Evolutionary conservation across 2,329 filamentous ascomycete genomes (phyloP).

Genomic region (Graphilbum fragrans): DNA sequence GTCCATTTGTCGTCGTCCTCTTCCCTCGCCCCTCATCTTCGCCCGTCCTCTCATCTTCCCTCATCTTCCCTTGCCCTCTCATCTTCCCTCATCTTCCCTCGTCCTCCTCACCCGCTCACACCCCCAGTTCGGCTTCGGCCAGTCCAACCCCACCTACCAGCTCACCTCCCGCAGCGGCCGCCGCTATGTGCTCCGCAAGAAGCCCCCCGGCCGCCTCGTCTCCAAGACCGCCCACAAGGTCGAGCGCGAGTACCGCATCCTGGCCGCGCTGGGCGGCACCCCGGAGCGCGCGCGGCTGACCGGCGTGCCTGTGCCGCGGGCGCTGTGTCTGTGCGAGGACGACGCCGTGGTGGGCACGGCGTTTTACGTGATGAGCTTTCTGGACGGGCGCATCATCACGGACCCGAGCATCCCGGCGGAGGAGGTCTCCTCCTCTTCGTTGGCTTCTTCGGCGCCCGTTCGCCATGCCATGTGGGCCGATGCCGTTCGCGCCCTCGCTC

Average conservation of each 20-base stretch:
- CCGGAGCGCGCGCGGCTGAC: conserved; percentile 27
- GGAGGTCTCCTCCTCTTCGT: conserved; percentile 1
- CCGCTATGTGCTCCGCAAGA: conserved; percentile 89
- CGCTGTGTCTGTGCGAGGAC: conserved; percentile 81
- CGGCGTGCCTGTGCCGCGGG: conserved; percentile 74
- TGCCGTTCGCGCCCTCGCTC: conserved; percentile 71
- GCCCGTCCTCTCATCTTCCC: background rate
- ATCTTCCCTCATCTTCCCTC: background rate
- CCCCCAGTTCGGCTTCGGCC: conserved; percentile 81
- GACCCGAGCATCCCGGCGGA: conserved; percentile 72
- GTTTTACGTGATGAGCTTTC: conserved; percentile 96
- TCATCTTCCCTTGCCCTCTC: background rate
- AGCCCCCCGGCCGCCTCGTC: conserved; percentile 86
- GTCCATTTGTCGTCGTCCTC: conserved; percentile 8
- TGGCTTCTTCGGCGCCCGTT: background rate
- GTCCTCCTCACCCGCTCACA: conserved; percentile 1
- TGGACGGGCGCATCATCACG: conserved; percentile 87
- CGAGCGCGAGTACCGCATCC: conserved; percentile 87
- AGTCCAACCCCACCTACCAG: conserved; percentile 95
- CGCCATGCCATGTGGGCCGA: conserved; percentile 74
- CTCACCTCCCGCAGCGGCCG: conserved; percentile 58
- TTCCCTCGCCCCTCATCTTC: background rate
- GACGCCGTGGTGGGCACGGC: conserved; percentile 67
- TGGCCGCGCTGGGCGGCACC: conserved; percentile 58
- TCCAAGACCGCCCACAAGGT: conserved; percentile 93